Evolutionary conservation across 2,329 filamentous ascomycete species (phyloP).

Genomic region (Teratosphaeria epicoccoides): DNA sequence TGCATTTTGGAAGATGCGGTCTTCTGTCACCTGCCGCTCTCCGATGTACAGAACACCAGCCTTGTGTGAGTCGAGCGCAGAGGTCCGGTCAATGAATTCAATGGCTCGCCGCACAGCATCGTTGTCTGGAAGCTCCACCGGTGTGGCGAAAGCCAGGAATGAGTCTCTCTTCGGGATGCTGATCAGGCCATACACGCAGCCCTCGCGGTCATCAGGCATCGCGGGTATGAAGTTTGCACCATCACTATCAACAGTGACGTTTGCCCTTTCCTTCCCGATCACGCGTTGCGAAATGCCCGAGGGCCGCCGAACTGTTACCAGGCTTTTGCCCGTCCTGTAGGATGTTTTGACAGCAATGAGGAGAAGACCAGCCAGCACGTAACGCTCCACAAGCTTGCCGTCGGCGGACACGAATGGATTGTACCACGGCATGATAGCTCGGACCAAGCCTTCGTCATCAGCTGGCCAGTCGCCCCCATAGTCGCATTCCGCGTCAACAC

Average conservation of each 20-base stretch:
- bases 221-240: conserved; percentile 19
- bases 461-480: neutral
- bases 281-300: conserved; percentile 19
- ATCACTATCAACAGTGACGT: conserved; percentile 14
- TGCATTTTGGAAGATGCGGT: conserved; percentile 76
- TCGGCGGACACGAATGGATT: conserved; percentile 51
- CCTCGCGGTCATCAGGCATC: conserved; percentile 15
- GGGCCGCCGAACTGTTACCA: conserved; percentile 23
- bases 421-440: neutral
- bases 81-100: conserved; percentile 70
- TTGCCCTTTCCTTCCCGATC: conserved; percentile 7
- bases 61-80: conserved; percentile 90
- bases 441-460: conserved; percentile 20
- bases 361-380: conserved; percentile 64
- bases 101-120: conserved; percentile 57
- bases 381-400: conserved; percentile 55
- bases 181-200: conserved; percentile 33
- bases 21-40: conserved; percentile 70
- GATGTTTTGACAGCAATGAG: conserved; percentile 66
- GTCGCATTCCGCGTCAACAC: conserved; percentile 19
- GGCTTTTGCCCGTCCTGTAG: conserved; percentile 26
- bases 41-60: conserved; percentile 90
- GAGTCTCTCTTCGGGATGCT: conserved; percentile 35
- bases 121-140: conserved; percentile 60
- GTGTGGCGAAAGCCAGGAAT: conserved; percentile 15